Conservation (phyloP, 1,284 basidiomycete species). For the Ustilago curta region DNA sequence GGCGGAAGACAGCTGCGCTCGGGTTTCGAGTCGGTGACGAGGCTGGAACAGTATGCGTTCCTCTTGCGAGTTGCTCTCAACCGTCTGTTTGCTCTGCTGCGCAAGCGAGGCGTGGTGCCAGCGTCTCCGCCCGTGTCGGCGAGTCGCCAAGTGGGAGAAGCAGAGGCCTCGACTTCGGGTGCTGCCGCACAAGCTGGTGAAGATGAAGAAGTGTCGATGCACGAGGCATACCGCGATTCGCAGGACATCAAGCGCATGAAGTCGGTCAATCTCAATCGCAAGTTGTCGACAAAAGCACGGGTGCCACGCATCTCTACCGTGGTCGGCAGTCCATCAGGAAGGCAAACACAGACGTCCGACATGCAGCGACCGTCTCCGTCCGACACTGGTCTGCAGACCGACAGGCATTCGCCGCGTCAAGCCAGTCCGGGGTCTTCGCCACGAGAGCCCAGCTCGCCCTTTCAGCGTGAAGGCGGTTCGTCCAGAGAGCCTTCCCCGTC, state of each 20-base stretch:
- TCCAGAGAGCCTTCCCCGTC: slow-evolving; percentile 41
- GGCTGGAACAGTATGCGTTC: slow-evolving; percentile 97
- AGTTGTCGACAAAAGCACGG: slow-evolving; percentile 89
- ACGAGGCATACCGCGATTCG: slow-evolving; percentile 80
- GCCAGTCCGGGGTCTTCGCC: slow-evolving; percentile 36
- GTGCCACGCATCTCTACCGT: slow-evolving; percentile 94
- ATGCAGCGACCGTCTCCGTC: slow-evolving; percentile 50
- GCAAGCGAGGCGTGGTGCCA: slow-evolving; percentile 90
- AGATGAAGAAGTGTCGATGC: slow-evolving; percentile 55
- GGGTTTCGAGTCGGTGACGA: slow-evolving; percentile 90
- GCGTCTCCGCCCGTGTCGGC: slow-evolving; percentile 73
- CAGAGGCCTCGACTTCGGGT: slow-evolving; percentile 15
- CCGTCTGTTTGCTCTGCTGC: slow-evolving; percentile 87
- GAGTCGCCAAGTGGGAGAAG: slow-evolving; percentile 21
- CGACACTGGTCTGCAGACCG: slow-evolving; percentile 33
- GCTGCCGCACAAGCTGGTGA: slow-evolving; percentile 7
- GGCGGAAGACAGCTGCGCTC: slow-evolving; percentile 51
- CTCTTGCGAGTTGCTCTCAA: slow-evolving; percentile 93
- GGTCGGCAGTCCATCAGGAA: slow-evolving; percentile 88
- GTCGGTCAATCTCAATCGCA: slow-evolving; percentile 84
- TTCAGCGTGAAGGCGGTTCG: slow-evolving; percentile 29
- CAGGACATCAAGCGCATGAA: slow-evolving; percentile 94
- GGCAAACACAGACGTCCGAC: slow-evolving; percentile 50
- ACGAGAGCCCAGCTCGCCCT: slow-evolving; percentile 34
- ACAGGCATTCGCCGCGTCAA: slow-evolving; percentile 39